A percentile compares a stretch with the other conserved stretches of the same genome.
Conservation (phyloP, 1,139 yeast genomes). For the Pichia sp. region DNA sequence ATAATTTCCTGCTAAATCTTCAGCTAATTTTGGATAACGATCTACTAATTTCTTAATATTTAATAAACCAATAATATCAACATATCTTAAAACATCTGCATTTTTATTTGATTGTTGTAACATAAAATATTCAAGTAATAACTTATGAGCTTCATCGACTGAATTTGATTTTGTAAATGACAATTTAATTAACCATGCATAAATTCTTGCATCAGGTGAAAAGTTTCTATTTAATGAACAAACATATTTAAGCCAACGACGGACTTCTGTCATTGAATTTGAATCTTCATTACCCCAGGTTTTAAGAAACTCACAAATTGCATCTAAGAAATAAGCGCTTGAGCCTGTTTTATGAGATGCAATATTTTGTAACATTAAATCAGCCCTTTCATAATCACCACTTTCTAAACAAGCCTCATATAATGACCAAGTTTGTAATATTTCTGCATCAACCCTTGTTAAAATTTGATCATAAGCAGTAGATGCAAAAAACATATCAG, state of each 20-base stretch:
- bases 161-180: conserved; percentile 21
- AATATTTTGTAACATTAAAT: conserved; percentile 43
- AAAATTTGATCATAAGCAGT: conserved; percentile 22
- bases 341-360: conserved; percentile 36
- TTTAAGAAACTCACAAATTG: conserved; percentile 45
- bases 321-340: conserved; percentile 32
- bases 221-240: conserved; percentile 15
- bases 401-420: conserved; percentile 75
- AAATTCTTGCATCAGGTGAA: conserved; percentile 24
- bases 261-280: conserved; percentile 20
- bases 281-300: conserved; percentile 36
- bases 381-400: conserved; percentile 66
- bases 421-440: conserved; percentile 65
- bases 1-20: conserved; percentile 34
- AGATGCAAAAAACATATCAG: conserved; percentile 19
- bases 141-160: conserved; percentile 14
- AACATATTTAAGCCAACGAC: conserved; percentile 24
- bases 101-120: conserved; percentile 17
- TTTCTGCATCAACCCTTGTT: conserved; percentile 34
- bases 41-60: conserved; percentile 43
- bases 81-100: conserved; percentile 47
- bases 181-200: conserved; percentile 27
- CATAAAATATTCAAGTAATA: conserved; percentile 19
- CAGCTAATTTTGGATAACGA: conserved; percentile 24
- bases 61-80: conserved; percentile 66